phyloP scores from a whole-genome alignment of 805 yeast species.

The Wickerhamiella bombiphila region DNA sequence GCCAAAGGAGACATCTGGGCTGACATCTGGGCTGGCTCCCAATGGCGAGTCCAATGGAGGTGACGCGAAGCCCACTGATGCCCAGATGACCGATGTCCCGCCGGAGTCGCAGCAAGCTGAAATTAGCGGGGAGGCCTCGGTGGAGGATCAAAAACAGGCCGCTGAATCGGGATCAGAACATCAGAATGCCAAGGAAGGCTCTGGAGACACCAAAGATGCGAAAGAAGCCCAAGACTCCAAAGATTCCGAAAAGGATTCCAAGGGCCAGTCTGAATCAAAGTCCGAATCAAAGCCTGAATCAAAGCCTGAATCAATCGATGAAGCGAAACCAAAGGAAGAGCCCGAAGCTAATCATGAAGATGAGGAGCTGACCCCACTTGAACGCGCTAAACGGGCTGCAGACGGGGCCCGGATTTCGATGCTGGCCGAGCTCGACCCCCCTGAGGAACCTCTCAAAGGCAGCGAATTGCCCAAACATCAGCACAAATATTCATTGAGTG shows the following conservation, averaged over 20 bases:
- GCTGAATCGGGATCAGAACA: too few species aligned
- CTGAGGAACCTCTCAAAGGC: conserved; percentile 13
- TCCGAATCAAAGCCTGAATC: conserved; percentile 2
- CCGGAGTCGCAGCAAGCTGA: background rate
- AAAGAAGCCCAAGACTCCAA: background rate
- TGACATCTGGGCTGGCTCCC: conserved; percentile 2
- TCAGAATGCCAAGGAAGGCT: background rate
- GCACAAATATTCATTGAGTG: conserved; percentile 58
- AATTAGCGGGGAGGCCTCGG: background rate
- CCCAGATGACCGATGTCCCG: too few species aligned
- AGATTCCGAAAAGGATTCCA: background rate
- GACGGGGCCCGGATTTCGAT: conserved; percentile 10
- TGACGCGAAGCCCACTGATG: conserved; percentile 10
- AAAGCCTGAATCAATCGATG: conserved; percentile 3
- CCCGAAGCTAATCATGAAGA: background rate
- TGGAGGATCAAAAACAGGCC: background rate
- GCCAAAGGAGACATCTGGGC: background rate
- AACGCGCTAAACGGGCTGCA: conserved; percentile 17
- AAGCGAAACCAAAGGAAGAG: conserved; percentile 3
- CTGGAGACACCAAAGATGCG: background rate
- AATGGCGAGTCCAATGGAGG: conserved; percentile 17
- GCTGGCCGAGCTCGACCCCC: conserved; percentile 19
- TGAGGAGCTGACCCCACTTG: conserved; percentile 13
- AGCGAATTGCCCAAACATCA: conserved; percentile 44
- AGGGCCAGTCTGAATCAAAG: background rate